A percentile compares a stretch with the other conserved stretches of the same genome.
phyloP scores from a whole-genome alignment of 2,329 filamentous ascomycete genomes.

The Coniochaeta ligniaria region DNA sequence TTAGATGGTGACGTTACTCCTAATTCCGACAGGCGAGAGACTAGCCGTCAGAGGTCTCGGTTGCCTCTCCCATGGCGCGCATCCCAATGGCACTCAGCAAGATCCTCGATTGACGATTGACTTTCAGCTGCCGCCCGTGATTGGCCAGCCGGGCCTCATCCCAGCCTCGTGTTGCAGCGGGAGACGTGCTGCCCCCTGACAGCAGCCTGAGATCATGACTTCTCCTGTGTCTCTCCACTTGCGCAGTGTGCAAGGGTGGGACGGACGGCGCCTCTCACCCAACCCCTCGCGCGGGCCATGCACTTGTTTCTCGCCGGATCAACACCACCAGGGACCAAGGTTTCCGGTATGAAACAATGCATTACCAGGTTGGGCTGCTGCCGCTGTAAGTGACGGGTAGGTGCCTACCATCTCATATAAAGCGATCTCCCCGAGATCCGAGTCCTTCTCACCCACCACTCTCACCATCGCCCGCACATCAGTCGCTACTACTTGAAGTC shows the following conservation, averaged over 20 bases:
- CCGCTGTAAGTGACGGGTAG: not conserved
- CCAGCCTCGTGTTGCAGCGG: conserved; percentile 2
- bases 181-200: not conserved
- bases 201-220: not conserved
- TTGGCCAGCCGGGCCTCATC: not conserved
- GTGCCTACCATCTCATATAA: not conserved
- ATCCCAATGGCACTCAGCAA: not conserved
- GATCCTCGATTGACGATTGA: not conserved
- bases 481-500: not conserved
- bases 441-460: not conserved
- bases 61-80: not conserved
- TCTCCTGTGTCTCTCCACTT: not conserved
- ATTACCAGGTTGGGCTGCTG: not conserved
- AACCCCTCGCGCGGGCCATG: not conserved
- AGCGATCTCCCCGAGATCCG: not conserved
- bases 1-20: not conserved
- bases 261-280: not conserved
- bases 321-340: not conserved
- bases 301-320: not conserved
- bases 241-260: not conserved
- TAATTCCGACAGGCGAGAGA: not conserved
- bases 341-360: not conserved
- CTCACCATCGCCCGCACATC: not conserved
- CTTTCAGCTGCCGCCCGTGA: not conserved
- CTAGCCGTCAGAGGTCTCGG: not conserved